These are phyloP conservation scores for Tetragonia tetragonoides DNA, from an alignment of 148 eudicot genomes.

Conservation along the genomic window DNA sequence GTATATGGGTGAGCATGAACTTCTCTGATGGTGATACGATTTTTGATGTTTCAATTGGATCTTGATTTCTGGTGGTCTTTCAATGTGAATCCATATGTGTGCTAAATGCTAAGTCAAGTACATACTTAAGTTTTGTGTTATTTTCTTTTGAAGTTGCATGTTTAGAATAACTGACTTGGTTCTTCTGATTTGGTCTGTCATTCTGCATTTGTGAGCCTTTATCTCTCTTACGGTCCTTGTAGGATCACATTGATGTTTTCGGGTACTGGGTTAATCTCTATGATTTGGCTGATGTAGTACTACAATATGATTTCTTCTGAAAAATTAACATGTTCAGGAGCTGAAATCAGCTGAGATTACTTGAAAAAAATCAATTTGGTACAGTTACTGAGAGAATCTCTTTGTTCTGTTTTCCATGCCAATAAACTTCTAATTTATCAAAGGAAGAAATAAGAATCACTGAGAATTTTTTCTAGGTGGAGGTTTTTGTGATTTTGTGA, in stretches of 20 bases:
- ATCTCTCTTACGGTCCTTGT: background rate
- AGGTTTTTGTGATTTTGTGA: background rate
- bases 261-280: background rate
- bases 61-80: background rate
- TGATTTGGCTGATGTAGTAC: background rate
- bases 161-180: background rate
- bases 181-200: background rate
- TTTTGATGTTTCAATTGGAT: background rate
- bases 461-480: too few relatives aligned
- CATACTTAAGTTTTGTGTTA: background rate
- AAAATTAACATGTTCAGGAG: background rate
- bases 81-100: background rate
- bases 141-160: background rate
- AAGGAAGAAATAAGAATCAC: too few relatives aligned
- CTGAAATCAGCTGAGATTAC: background rate
- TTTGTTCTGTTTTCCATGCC: too few relatives aligned
- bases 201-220: background rate
- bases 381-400: background rate
- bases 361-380: background rate
- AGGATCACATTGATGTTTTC: background rate
- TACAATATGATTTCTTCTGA: background rate
- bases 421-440: too few relatives aligned
- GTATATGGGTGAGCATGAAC: background rate
- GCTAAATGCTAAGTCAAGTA: background rate
- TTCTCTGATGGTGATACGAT: background rate